These are phyloP conservation scores for Pseudomicrostroma phylloplanum DNA, from an alignment of 1,284 basidiomycete genomes.

Conservation along the genomic window DNA sequence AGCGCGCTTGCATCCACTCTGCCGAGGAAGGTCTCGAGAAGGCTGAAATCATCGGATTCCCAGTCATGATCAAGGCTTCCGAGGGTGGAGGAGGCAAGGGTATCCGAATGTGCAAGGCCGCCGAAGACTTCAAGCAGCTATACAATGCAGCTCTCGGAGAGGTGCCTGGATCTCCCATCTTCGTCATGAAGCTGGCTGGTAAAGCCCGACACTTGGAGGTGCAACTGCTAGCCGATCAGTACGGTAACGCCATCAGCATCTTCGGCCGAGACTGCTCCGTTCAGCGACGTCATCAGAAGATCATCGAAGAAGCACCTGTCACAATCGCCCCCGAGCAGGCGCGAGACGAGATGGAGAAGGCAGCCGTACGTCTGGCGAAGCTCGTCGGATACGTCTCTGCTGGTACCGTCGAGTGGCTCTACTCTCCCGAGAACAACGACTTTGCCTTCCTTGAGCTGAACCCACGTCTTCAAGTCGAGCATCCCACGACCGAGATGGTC, in stretches of 20 bases:
- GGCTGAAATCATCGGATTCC: constrained; percentile 86
- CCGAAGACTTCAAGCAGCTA: constrained; percentile 88
- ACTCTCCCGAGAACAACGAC: constrained; percentile 83
- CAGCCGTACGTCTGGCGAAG: constrained; percentile 93
- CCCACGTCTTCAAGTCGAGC: constrained; percentile 96
- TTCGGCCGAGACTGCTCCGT: constrained; percentile 99
- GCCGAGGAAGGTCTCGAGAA: constrained; percentile 81
- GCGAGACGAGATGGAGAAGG: constrained; percentile 93
- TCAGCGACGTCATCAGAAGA: constrained; percentile 98
- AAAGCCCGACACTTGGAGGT: constrained; percentile 96
- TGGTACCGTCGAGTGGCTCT: constrained; percentile 97
- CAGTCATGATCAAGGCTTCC: constrained; percentile 99
- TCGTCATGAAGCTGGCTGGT: constrained; percentile 99
- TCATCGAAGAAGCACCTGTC: constrained; percentile 98
- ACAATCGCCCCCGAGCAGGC: constrained; percentile 73
- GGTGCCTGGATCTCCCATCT: constrained; percentile 93
- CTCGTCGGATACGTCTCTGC: constrained; percentile 98
- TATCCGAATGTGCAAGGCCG: constrained; percentile 46
- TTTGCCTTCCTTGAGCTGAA: constrained; percentile 99
- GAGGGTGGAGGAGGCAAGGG: constrained; percentile 98
- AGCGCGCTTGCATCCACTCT: constrained; percentile 77
- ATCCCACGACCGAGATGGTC: constrained; percentile 98
- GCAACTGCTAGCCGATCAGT: constrained; percentile 96
- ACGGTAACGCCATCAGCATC: constrained; percentile 96
- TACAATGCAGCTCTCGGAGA: constrained; percentile 87